Percentiles rank a stretch among this genome's conserved stretches.
Evolutionary conservation across 495 filamentous ascomycete genomes (phyloP).

Genomic region (Penicillium alfredii): DNA sequence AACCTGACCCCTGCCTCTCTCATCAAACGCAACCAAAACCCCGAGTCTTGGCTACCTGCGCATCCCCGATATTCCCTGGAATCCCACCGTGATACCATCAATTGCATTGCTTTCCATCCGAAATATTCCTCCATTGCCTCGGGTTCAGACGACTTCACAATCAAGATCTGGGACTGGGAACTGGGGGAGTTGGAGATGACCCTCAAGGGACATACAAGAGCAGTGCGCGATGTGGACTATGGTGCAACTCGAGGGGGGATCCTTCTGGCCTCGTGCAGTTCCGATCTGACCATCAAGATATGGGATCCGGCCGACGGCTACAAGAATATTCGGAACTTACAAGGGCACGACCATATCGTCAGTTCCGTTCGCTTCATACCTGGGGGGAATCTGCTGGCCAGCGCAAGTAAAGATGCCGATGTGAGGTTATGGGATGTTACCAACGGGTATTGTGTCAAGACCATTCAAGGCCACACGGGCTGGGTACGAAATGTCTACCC

Average conservation of each 20-base stretch:
- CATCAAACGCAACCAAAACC: conserved; percentile 69
- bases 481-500: conserved; percentile 87
- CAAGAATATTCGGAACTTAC: conserved; percentile 85
- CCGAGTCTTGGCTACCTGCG: conserved; percentile 74
- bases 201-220: conserved; percentile 85
- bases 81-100: conserved; percentile 74
- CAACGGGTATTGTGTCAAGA: conserved; percentile 23
- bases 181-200: conserved; percentile 84
- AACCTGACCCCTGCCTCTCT: conserved; percentile 77
- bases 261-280: conserved; percentile 79
- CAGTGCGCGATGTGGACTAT: conserved; percentile 82
- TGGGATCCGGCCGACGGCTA: conserved; percentile 92
- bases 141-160: conserved; percentile 82
- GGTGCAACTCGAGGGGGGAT: conserved; percentile 76
- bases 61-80: conserved; percentile 73
- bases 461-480: conserved; percentile 6
- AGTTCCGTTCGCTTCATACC: conserved; percentile 84
- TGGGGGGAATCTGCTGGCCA: conserved; percentile 76
- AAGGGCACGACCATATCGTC: conserved; percentile 88
- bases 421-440: conserved; percentile 44
- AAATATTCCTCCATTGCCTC: conserved; percentile 84
- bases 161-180: conserved; percentile 98
- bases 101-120: conserved; percentile 87
- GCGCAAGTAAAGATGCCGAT: conserved; percentile 53
- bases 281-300: conserved; percentile 86